Conservation (phyloP, 805 yeast genomes). For the Suhomyces sp. region DNA sequence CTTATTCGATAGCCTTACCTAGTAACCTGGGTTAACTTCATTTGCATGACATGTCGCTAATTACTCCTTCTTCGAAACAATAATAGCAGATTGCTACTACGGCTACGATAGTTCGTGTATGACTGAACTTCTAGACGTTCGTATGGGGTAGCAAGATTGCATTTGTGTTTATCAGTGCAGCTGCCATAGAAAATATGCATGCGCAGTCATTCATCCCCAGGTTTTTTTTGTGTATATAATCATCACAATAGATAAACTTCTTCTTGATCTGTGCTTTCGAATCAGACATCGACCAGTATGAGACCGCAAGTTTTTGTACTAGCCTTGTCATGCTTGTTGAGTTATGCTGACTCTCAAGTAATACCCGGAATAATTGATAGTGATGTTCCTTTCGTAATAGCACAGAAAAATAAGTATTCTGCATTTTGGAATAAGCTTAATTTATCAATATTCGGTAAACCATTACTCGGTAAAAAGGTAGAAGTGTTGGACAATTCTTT, state of each 20-base stretch:
- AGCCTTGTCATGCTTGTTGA: background rate
- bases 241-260: background rate
- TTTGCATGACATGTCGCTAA: background rate
- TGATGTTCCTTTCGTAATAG: background rate
- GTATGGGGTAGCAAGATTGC: constrained; percentile 1
- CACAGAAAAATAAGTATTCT: background rate
- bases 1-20: background rate
- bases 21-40: background rate
- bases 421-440: background rate
- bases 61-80: background rate
- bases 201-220: constrained; percentile 5
- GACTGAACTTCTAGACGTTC: background rate
- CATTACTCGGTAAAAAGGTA: background rate
- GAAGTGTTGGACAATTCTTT: constrained; percentile 26
- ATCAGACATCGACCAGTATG: background rate
- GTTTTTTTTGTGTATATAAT: background rate
- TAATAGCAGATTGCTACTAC: background rate
- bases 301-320: background rate
- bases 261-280: background rate
- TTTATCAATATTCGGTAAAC: background rate
- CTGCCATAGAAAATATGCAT: background rate
- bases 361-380: background rate
- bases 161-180: background rate
- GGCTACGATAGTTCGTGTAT: background rate
- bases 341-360: background rate